These are phyloP conservation scores for Paramecium bursaria DNA, from an alignment of 73 alveolate genomes.

Conservation along the genomic window DNA sequence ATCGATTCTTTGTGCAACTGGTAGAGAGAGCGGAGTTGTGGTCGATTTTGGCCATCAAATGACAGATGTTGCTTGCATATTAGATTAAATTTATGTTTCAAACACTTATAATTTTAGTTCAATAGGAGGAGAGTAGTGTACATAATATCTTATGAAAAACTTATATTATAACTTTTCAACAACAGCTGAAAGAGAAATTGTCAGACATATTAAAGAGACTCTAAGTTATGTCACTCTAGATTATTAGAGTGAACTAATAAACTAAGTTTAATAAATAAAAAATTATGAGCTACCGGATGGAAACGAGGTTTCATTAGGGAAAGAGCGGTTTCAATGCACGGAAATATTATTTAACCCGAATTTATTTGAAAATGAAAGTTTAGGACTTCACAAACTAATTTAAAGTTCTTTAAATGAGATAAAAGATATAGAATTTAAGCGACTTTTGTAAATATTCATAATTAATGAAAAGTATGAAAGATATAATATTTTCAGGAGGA, in stretches of 20 bases:
- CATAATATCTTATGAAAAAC: slow-evolving; percentile 83
- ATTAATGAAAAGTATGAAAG: too few relatives aligned
- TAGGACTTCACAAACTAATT: slow-evolving; percentile 91
- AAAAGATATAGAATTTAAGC: too few relatives aligned
- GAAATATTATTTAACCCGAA: slow-evolving; percentile 89
- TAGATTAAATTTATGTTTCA: slow-evolving; percentile 92
- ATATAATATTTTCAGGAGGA: too few relatives aligned
- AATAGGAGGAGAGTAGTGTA: slow-evolving; percentile 93
- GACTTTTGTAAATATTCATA: too few relatives aligned
- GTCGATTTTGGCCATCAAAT: slow-evolving; percentile 98
- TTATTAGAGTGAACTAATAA: slow-evolving; percentile 44
- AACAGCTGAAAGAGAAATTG: slow-evolving; percentile 83
- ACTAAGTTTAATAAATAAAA: slow-evolving; percentile 73
- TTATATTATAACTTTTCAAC: slow-evolving; percentile 78
- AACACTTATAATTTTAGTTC: slow-evolving; percentile 85
- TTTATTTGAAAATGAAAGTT: slow-evolving; percentile 79
- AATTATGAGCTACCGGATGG: too few relatives aligned
- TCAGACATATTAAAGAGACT: slow-evolving; percentile 62
- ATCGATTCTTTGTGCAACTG: slow-evolving; percentile 90
- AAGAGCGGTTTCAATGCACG: slow-evolving; percentile 85
- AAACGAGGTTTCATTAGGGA: slow-evolving; percentile 80
- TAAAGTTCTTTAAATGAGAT: too few relatives aligned
- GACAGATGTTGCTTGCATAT: slow-evolving; percentile 96
- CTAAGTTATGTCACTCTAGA: slow-evolving; percentile 57
- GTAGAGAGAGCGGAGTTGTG: slow-evolving; percentile 94